Evolutionary conservation across 768 basidiomycete genomes (phyloP), one percentile per base, ranked within the genome.

Genomic region (Gloeostereum incarnatum): DNA sequence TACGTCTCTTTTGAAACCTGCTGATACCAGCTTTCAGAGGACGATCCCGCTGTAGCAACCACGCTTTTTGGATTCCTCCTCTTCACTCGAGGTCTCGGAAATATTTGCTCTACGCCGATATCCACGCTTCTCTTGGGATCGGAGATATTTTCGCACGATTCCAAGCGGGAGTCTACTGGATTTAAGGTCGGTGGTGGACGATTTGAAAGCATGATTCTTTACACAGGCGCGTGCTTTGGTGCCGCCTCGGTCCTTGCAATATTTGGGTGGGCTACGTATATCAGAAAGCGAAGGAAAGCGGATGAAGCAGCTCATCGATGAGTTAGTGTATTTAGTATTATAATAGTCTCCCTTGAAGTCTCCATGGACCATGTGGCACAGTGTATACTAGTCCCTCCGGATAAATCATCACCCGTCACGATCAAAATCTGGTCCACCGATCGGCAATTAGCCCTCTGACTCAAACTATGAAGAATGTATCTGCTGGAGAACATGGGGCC

Each of bases 201-300:
- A 35, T 59, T 52, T 30, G 45, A 46, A 18, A 49, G 39, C 11
- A 48, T 56, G 39, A 59, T 60, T 29, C 20, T 57, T 11, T 60
- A 57, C 38, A 43, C 50, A 3, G 57, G 58, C 14, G 46, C 49
- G 3, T 55, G 53, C 39, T 59, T 60, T 38, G 58, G 56, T n/a
- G 51, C 48, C 1, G 56, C 58, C 10, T 51, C 51, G 13, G 35
- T 45, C 2, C 25, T 56, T 6, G 42, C 50, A 8, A 36, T 44
- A 20, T 11, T 53, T 4, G 58, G 58, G 2, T 60, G 56, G 54
- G 36, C 21, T 14, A 38, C 45, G 36, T 40, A 51, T 24, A 35
- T 43, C 2, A 11, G 21, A 5, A 40, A 36, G 5, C 23, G 13
- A n/a, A 26, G 4, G 20, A 36, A n/a, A n/a, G n/a, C n/a, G n/a